Base-by-base conservation (phyloP, 2,329 filamentous ascomycete genomes). In the Cordyceps militaris region DNA sequence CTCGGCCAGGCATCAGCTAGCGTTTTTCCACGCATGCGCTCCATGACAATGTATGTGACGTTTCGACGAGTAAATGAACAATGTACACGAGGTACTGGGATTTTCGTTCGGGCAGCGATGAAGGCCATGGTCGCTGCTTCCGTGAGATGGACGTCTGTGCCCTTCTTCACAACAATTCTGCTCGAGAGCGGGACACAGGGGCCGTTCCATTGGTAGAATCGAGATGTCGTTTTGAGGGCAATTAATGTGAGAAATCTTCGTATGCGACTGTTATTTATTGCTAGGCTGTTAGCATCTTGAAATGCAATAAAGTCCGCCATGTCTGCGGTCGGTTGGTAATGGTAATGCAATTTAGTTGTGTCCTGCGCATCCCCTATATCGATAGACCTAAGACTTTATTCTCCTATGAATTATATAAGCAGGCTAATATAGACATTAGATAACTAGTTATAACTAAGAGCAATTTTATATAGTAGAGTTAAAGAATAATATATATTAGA, bases 61-160 rank as follows among this genome's bases (percentile, higher is more conserved):
- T 6, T 52, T 9, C 3, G 60, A 10, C 13, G 56, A 61, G 51
- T 67, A 63, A 44, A 66, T 56, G 10, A 58, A 61, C 52, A 56
- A 30, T 65, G 63, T 16, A 71, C n/a, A 23, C 52, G 64, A 24
- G 67, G 68, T 0, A 70, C 57, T n/a, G 68, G 68, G 34, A 70
- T 62, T 1, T 50, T 58, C 23, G 67, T 69, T 48, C 66, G 60
- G 36, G 44, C 32, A 36, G 66, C 63, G 50, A 70, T 56, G 43
- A 69, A 71, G 52, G 64, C 62, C 64, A 70, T 66, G 23, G 66
- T 67, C 53, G 67, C 67, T 8, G 67, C 60, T 58, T 70, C 66
- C 0, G 64, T 58, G 9, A 64, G 67, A 21, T 62, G 48, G 56
- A 44, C 7, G 3, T 16, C 2, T n/a, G 3, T 36, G 51, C 51